Conservation (phyloP, 257 asterid genomes). For the Solanum stenotomum region DNA sequence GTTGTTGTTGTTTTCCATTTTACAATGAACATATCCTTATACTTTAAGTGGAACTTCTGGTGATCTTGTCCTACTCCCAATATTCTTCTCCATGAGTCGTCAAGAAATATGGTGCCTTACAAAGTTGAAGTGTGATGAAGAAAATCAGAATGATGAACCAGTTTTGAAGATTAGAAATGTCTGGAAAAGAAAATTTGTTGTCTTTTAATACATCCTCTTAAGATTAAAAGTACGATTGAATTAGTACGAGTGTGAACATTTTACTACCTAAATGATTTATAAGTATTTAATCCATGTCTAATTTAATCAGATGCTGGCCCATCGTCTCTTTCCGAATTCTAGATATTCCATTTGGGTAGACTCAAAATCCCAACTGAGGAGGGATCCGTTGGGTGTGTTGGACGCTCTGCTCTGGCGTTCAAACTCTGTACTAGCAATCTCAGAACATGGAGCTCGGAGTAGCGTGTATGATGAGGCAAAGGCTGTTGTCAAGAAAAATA, state of each 20-base stretch:
- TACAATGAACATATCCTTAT: not conserved
- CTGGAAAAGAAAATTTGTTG: not conserved
- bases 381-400: slow-evolving; percentile 91
- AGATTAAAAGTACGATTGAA: not conserved
- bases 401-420: slow-evolving; percentile 94
- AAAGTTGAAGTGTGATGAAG: not conserved
- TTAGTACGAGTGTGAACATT: not conserved
- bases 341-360: slow-evolving; percentile 96
- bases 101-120: not conserved
- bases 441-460: slow-evolving; percentile 99
- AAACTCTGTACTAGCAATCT: slow-evolving; percentile 70
- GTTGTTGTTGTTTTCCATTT: not conserved
- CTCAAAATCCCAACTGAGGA: slow-evolving; percentile 89
- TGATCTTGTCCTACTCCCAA: not conserved
- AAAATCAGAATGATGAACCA: not conserved
- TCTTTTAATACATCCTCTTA: not conserved
- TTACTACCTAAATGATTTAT: not conserved
- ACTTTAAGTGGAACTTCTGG: not conserved
- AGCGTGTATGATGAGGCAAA: slow-evolving; percentile 96
- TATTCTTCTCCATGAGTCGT: not conserved
- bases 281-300: slow-evolving; percentile 2
- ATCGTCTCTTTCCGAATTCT: slow-evolving; percentile 92
- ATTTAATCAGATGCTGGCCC: slow-evolving; percentile 82
- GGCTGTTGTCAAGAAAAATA: slow-evolving; percentile 91
- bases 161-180: not conserved